Base-by-base conservation (phyloP, 2,329 filamentous ascomycete genomes). In the Nemania serpens region DNA sequence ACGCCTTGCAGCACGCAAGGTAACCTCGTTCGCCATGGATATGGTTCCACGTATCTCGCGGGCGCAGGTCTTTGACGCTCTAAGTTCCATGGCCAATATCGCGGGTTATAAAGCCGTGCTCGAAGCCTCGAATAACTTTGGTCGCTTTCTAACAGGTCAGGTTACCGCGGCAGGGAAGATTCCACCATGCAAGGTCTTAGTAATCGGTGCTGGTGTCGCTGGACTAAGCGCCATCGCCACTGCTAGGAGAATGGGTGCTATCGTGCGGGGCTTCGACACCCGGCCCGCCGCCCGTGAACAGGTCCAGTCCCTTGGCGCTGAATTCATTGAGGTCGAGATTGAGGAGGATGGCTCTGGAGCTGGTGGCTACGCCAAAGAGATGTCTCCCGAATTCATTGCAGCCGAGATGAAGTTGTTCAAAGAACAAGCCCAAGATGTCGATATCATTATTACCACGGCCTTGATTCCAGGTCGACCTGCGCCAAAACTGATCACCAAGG, bases 11-110 rank as follows among this genome's bases (percentile, higher is more conserved):
- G 80, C 82, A 39, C 85, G 86, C 50, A 88, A 89, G 29, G 87
- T 88, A 1, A 96, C 91, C 0, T 80, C 86, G 15, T 95, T 97
- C 72, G 91, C 93, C 20, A 96, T 97, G 92, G 93, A 97, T 73
- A 89, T 93, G 87, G 89, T 97, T 54, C 93, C 93, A 15, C 87
- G 93, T 42, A 96, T 96, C 68, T 96, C 92, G 1, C 86, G 93
- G 48, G 92, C 93, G 1, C 93, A 96, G 73, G 88, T 91, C 0
- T 96, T 96, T 69, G 92, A 96, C 76, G 92, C 91, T 0, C 81
- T 96, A 58, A 93, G 91, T 74, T 95, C 91, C 10, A 96, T 96
- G 93, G 92, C 93, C 62, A 96, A 96, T 69, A 96, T 96, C 77
- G 91, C 92, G 20, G 93, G 93, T 0, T 97, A 97, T 78, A 96